Evolutionary conservation across 257 asterid species (phyloP), one percentile per base, ranked within the genome.

Genomic region (Nicotiana undulata): DNA sequence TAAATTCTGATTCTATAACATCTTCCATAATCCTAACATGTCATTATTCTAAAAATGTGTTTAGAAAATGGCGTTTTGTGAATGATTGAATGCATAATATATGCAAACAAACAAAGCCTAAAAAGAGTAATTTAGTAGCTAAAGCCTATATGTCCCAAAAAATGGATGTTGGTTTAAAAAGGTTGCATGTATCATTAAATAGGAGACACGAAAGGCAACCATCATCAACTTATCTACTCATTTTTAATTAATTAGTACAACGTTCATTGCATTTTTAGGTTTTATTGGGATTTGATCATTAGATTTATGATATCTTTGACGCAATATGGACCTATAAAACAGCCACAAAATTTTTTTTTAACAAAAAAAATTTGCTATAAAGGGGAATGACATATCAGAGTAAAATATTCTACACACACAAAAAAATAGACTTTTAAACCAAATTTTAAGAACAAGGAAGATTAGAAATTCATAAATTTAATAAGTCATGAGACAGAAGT

Each of bases 21-120:
- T 3, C 55, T 49, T 13, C 55, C 55, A 49, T 46, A 70, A 26
- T 44, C 18, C 67, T 11, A 63, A 63, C 18, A 6, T 63, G 37
- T 63, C 65, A 13, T 22, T 20, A 24, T 61, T 11, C 9, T 24
- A 61, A 61, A 22, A 26, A 26, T 63, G n/a, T 12, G 40, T 12
- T 70, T 16, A 44, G 18, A 70, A 70, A 46, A 7, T 72, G 78
- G 18, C 15, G 18, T 22, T 46, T 70, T 70, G 55, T 77, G 72
- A 22, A 59, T 77, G 81, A 77, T 77, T 77, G 81, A 59, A 59
- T 44, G n/a, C 81, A 77, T 59, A 77, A 34, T 59, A n/a, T 58
- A 17, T 55, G 20, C 22, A 8, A 64, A n/a, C 31, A 59, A 77
- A 59, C 22, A 77, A 59, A 63, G 22, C 72, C 18, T 44, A 59